phyloP scores from a whole-genome alignment of 1,284 basidiomycete genomes.

The Pseudozyma sp. region DNA sequence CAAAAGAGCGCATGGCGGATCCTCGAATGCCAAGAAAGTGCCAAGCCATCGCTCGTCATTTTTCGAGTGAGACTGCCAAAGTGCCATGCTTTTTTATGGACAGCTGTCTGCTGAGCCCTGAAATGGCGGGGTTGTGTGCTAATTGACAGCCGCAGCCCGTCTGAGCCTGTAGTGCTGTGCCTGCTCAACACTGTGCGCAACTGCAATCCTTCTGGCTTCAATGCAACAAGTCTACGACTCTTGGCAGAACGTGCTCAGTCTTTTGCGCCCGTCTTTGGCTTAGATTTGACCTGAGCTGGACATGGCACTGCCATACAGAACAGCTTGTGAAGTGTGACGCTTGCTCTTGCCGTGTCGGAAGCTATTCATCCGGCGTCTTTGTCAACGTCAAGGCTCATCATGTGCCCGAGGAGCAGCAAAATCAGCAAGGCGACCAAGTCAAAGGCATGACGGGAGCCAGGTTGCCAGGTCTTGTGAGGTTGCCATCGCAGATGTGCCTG shows the following conservation, averaged over 20 bases:
- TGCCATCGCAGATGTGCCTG: not conserved
- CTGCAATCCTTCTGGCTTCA: conserved; percentile 6
- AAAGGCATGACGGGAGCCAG: not conserved
- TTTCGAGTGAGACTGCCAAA: not conserved
- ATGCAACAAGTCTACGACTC: conserved; percentile 8
- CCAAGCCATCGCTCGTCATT: conserved; percentile 39
- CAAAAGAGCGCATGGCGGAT: not conserved
- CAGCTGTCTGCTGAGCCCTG: conserved; percentile 8
- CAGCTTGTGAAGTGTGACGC: too few species aligned
- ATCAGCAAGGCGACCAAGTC: not conserved
- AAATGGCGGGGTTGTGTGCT: conserved; percentile 3
- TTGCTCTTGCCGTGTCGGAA: too few species aligned
- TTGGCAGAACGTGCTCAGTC: conserved; percentile 19
- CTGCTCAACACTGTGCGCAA: too few species aligned
- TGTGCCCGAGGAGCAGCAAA: too few species aligned
- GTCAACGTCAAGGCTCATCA: too few species aligned
- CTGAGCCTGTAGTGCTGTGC: not conserved
- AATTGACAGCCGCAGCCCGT: conserved; percentile 11
- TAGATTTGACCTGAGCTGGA: too few species aligned
- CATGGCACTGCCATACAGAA: too few species aligned
- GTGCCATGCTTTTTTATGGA: conserved; percentile 8
- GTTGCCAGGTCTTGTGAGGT: not conserved
- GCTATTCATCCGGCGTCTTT: too few species aligned
- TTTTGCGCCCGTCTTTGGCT: conserved; percentile 7
- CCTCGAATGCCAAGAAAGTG: conserved; percentile 25